Evolutionary conservation across 2,329 filamentous ascomycete species (phyloP).

Genomic region (Simplicillium sp.): DNA sequence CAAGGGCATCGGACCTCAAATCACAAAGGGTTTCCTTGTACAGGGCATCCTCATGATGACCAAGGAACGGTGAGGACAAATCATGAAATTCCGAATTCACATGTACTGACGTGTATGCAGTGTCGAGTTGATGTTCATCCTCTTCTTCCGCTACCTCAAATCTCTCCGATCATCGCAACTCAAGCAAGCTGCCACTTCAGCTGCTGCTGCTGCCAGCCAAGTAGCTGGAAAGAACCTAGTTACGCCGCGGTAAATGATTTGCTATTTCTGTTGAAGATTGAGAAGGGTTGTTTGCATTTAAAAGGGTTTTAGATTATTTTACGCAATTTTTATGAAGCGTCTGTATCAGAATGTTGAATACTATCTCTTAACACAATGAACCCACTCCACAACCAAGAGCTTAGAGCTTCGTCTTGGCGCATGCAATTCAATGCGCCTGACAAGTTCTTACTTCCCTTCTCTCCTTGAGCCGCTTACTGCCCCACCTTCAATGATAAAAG

Average conservation of each 20-base stretch:
- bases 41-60: slow-evolving; percentile 99
- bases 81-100: not conserved
- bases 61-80: slow-evolving; percentile 67
- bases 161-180: slow-evolving; percentile 62
- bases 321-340: not conserved
- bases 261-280: not conserved
- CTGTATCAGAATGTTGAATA: not conserved
- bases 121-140: slow-evolving; percentile 79
- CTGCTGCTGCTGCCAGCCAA: slow-evolving; percentile 32
- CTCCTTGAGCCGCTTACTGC: not conserved
- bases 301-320: not conserved
- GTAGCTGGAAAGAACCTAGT: not conserved
- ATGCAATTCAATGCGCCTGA: too few species aligned
- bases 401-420: not conserved
- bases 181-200: slow-evolving; percentile 53
- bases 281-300: not conserved
- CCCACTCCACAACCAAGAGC: not conserved
- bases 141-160: slow-evolving; percentile 75
- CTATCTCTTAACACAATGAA: not conserved
- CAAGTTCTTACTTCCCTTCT: not conserved
- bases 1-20: slow-evolving; percentile 92
- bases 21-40: slow-evolving; percentile 84
- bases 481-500: too few species aligned
- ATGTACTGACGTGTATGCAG: slow-evolving; percentile 31
- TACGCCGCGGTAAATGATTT: not conserved